Conservation (phyloP, 805 yeast genomes). For the Komagataella mondaviorum region DNA sequence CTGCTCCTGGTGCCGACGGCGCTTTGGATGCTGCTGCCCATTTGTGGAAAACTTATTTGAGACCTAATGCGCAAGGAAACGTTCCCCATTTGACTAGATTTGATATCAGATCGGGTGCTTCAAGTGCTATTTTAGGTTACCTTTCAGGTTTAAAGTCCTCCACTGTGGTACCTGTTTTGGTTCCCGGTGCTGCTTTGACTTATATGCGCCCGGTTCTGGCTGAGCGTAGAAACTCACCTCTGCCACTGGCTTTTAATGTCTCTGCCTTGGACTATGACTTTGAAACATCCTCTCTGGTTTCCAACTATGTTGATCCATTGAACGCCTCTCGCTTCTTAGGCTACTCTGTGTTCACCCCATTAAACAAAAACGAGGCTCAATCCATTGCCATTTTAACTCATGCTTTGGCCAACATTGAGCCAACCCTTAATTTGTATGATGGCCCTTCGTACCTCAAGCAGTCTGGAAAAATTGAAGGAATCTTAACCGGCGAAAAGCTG, state of each 20-base stretch:
- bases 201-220: slow-evolving; percentile 53
- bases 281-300: slow-evolving; percentile 33
- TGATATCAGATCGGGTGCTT: slow-evolving; percentile 78
- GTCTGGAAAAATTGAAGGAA: slow-evolving; percentile 29
- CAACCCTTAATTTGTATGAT: slow-evolving; percentile 67
- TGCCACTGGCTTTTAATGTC: slow-evolving; percentile 59
- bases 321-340: slow-evolving; percentile 49
- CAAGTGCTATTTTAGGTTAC: slow-evolving; percentile 67
- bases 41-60: slow-evolving; percentile 43
- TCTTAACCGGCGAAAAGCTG: slow-evolving; percentile 28
- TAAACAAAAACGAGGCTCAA: slow-evolving; percentile 49
- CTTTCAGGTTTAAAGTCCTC: slow-evolving; percentile 11
- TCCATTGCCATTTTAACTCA: slow-evolving; percentile 51
- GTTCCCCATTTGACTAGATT: slow-evolving; percentile 49
- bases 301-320: slow-evolving; percentile 52
- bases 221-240: slow-evolving; percentile 15
- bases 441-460: slow-evolving; percentile 54
- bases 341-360: slow-evolving; percentile 59
- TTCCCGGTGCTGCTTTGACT: slow-evolving; percentile 55
- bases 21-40: slow-evolving; percentile 45
- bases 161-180: slow-evolving; percentile 28
- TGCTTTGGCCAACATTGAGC: slow-evolving; percentile 40
- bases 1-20: slow-evolving; percentile 48
- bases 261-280: slow-evolving; percentile 66
- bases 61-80: slow-evolving; percentile 36